A percentile compares a stretch with the other conserved stretches of the same genome.
Evolutionary conservation across 208 protist genomes (phyloP).

Genomic region (Trypanosoma mega): DNA sequence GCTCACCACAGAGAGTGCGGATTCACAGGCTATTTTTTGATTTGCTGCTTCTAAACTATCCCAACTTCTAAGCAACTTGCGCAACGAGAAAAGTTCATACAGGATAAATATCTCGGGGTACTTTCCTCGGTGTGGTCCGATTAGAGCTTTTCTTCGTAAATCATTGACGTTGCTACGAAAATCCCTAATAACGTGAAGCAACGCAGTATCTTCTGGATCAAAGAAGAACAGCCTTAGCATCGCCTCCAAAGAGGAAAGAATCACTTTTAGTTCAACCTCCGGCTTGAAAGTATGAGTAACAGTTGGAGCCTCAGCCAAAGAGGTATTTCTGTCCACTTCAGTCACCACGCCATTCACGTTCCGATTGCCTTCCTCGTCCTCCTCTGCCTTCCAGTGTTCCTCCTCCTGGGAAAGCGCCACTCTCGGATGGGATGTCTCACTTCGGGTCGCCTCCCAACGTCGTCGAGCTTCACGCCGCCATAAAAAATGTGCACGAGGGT

Average conservation of each 20-base stretch:
- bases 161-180: conserved; percentile 37
- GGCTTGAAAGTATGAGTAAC: conserved; percentile 13
- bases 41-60: conserved; percentile 21
- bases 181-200: conserved; percentile 25
- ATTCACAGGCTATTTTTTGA: conserved; percentile 4
- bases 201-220: conserved; percentile 17
- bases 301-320: neutral
- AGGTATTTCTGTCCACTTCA: neutral
- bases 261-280: conserved; percentile 20
- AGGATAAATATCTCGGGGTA: conserved; percentile 52
- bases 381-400: neutral
- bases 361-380: neutral
- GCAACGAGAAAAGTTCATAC: conserved; percentile 58
- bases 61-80: conserved; percentile 45
- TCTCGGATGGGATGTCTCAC: neutral
- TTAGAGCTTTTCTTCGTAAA: conserved; percentile 33
- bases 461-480: conserved; percentile 38
- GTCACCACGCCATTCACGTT: conserved; percentile 8
- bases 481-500: conserved; percentile 34
- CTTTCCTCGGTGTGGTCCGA: conserved; percentile 24
- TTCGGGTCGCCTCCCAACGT: conserved; percentile 9
- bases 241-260: conserved; percentile 48
- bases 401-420: conserved; percentile 2
- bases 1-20: conserved; percentile 15
- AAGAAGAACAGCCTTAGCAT: conserved; percentile 45